Conservation (phyloP, 768 basidiomycete species). For the Leccinum boreale region DNA sequence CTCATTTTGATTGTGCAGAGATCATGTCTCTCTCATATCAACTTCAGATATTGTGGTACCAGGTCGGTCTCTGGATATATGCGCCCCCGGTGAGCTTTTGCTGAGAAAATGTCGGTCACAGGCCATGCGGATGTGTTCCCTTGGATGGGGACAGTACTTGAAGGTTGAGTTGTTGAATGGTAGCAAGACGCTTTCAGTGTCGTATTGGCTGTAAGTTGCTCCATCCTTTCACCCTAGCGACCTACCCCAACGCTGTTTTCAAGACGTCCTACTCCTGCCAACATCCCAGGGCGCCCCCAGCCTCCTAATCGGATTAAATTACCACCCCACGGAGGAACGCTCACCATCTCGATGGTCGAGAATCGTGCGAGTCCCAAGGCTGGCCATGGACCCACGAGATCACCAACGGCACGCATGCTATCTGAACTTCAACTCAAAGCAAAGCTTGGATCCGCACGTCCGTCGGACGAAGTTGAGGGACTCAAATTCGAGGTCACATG, state of each 20-base stretch:
- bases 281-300: slow-evolving; percentile 28
- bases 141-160: slow-evolving; percentile 84
- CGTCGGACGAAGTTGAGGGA: slow-evolving; percentile 76
- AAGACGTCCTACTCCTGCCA: slow-evolving; percentile 40
- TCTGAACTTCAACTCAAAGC: slow-evolving; percentile 61
- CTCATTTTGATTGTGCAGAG: slow-evolving; percentile 42
- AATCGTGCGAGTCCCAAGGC: slow-evolving; percentile 37
- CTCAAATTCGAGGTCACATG: slow-evolving; percentile 69
- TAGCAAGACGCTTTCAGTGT: slow-evolving; percentile 63
- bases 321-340: slow-evolving; percentile 64
- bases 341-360: slow-evolving; percentile 71
- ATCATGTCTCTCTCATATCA: slow-evolving; percentile 93
- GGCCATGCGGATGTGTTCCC: slow-evolving; percentile 74
- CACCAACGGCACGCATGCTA: slow-evolving; percentile 51
- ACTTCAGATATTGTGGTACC: slow-evolving; percentile 83
- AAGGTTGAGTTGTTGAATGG: slow-evolving; percentile 66
- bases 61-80: slow-evolving; percentile 36
- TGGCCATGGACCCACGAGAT: slow-evolving; percentile 47
- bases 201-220: slow-evolving; percentile 83
- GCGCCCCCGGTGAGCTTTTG: background rate
- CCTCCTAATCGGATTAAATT: slow-evolving; percentile 37
- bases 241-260: slow-evolving; percentile 7
- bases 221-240: background rate
- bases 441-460: slow-evolving; percentile 50
- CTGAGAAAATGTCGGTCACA: slow-evolving; percentile 9